These are phyloP conservation scores for Voacanga thouarsii DNA, from an alignment of 257 asterid species.

Conservation along the genomic window DNA sequence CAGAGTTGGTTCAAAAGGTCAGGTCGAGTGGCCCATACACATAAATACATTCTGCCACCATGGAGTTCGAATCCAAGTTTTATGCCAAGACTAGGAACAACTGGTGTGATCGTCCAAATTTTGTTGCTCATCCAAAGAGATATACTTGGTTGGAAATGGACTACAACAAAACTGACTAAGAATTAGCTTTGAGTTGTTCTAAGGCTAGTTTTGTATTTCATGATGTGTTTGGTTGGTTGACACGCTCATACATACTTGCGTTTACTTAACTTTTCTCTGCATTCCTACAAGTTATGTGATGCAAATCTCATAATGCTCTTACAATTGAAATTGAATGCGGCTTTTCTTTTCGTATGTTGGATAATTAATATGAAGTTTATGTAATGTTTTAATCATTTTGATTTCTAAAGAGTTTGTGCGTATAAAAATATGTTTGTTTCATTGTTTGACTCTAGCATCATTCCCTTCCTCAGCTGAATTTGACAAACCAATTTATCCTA, in stretches of 20 bases:
- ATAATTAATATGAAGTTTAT: not conserved
- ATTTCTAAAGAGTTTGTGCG: not conserved
- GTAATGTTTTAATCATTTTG: not conserved
- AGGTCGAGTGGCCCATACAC: slow-evolving; percentile 56
- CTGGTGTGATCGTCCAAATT: slow-evolving; percentile 60
- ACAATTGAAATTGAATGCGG: not conserved
- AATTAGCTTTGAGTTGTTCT: slow-evolving; percentile 51
- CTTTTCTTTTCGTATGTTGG: not conserved
- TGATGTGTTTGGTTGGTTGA: slow-evolving; percentile 13
- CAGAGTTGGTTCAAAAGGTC: slow-evolving; percentile 95
- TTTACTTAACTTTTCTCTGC: no score
- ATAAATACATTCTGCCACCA: slow-evolving; percentile 50
- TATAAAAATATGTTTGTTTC: not conserved
- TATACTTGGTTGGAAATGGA: slow-evolving; percentile 98
- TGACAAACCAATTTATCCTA: not conserved
- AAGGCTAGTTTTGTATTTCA: slow-evolving; percentile 8
- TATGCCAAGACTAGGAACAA: slow-evolving; percentile 62
- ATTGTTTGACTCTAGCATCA: not conserved
- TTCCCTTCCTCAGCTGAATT: not conserved
- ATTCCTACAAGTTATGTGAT: not conserved
- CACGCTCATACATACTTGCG: no score
- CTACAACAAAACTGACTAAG: slow-evolving; percentile 55
- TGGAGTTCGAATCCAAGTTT: slow-evolving; percentile 67
- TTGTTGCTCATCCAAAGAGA: slow-evolving; percentile 46
- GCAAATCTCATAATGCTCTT: not conserved